phyloP scores from a whole-genome alignment of 768 basidiomycete species.

The Peribolospora kevripleyi region DNA sequence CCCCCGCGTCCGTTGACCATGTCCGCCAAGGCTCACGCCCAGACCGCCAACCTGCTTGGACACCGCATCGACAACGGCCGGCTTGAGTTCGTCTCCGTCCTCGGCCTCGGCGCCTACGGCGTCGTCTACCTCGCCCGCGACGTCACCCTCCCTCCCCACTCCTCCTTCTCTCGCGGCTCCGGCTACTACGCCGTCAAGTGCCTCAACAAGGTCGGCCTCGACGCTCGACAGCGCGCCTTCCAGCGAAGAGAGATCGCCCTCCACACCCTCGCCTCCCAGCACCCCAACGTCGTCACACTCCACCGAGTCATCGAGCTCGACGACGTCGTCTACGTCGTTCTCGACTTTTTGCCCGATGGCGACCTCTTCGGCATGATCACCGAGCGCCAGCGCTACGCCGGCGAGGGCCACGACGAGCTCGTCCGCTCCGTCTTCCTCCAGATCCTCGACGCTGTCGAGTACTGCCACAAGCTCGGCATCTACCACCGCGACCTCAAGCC shows the following conservation, averaged over 20 bases:
- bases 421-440: constrained; percentile 83
- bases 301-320: constrained; percentile 39
- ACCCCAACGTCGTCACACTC: constrained; percentile 40
- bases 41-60: constrained; percentile 26
- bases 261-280: constrained; percentile 23
- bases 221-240: constrained; percentile 37
- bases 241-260: constrained; percentile 44
- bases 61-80: constrained; percentile 57
- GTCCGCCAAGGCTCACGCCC: too few relatives aligned
- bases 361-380: constrained; percentile 79
- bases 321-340: constrained; percentile 45
- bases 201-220: constrained; percentile 32
- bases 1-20: too few relatives aligned
- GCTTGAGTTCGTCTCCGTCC: constrained; percentile 59
- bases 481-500: constrained; percentile 96
- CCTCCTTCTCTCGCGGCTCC: not conserved
- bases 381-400: constrained; percentile 21
- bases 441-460: constrained; percentile 74
- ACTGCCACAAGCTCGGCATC: constrained; percentile 73
- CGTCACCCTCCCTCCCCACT: constrained; percentile 8
- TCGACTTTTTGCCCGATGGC: constrained; percentile 76
- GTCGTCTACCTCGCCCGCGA: constrained; percentile 77
- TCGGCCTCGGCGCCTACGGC: constrained; percentile 86
- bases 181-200: constrained; percentile 73
- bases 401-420: constrained; percentile 42